Percentiles rank a stretch among this genome's conserved stretches.
These are phyloP conservation scores for Arabidopsis lyrata DNA, from an alignment of 441 rosid species.

Conservation along the genomic window DNA sequence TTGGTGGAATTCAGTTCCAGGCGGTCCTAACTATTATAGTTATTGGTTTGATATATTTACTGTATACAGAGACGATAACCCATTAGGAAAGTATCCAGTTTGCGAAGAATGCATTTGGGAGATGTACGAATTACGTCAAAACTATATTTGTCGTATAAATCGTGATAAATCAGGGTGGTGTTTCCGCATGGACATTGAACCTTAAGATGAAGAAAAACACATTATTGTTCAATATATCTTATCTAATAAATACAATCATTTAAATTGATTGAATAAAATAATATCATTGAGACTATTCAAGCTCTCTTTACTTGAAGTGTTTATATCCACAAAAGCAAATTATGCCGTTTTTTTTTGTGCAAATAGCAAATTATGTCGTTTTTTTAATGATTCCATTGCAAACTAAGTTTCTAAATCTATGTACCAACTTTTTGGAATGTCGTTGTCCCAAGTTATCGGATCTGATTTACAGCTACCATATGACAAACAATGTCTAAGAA, in stretches of 20 bases:
- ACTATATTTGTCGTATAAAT: slow-evolving; percentile 23
- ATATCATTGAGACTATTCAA: not conserved
- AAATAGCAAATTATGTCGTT: not conserved
- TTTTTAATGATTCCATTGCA: not conserved
- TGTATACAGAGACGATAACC: slow-evolving; percentile 16
- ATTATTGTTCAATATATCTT: not conserved
- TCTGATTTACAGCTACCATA: not conserved
- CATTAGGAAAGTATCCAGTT: not conserved
- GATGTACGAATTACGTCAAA: not conserved
- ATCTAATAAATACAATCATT: not conserved
- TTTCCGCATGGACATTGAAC: not conserved
- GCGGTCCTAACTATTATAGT: not conserved
- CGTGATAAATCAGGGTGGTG: not conserved
- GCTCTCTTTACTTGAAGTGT: not conserved
- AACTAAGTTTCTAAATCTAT: not conserved
- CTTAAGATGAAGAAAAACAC: not conserved
- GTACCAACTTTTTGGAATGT: not conserved
- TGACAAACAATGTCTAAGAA: not conserved
- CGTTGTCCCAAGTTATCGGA: not conserved
- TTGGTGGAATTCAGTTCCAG: not conserved
- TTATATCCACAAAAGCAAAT: not conserved
- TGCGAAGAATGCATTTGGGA: slow-evolving; percentile 29
- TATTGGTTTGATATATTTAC: slow-evolving; percentile 9
- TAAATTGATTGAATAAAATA: not conserved
- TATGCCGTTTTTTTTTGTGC: too few species aligned